Evolutionary conservation across 192 early-diverging fungal species (phyloP).

Genomic region (Podila minutissima): DNA sequence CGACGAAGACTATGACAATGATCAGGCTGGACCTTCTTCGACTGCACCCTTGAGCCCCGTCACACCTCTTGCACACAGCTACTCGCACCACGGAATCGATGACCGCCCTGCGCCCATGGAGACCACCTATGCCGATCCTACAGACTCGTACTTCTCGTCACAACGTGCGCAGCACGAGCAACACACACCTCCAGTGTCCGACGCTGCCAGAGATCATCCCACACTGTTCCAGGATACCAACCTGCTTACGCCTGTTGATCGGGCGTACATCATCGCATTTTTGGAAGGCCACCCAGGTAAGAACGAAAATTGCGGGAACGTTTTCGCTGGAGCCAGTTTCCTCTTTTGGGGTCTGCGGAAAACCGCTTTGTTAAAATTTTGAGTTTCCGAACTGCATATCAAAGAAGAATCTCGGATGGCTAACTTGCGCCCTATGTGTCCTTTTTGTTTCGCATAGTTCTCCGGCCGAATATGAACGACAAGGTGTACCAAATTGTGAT

Average conservation of each 20-base stretch:
- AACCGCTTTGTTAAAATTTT: no score
- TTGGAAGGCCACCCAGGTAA: conserved; percentile 49
- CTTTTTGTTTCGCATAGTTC: conserved; percentile 16
- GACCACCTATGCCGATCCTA: neutral
- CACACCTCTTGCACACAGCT: conserved; percentile 16
- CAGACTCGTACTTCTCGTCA: conserved; percentile 19
- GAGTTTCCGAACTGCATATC: no score
- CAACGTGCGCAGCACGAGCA: conserved; percentile 6
- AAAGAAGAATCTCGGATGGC: neutral
- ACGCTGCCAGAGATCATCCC: conserved; percentile 18
- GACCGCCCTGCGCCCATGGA: conserved; percentile 5
- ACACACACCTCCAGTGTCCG: neutral
- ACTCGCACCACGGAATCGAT: conserved; percentile 24
- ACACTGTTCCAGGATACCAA: conserved; percentile 47
- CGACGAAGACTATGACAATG: conserved; percentile 14
- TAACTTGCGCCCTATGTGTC: neutral
- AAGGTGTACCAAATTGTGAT: conserved; percentile 41
- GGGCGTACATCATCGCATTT: conserved; percentile 38
- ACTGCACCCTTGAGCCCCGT: conserved; percentile 17
- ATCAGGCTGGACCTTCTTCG: neutral
- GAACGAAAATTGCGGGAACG: neutral
- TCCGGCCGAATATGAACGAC: conserved; percentile 41
- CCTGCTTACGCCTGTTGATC: conserved; percentile 26
- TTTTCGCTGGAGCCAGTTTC: no score
- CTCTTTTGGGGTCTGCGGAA: neutral